Conservation (phyloP, 257 asterid genomes). For the Agastache rugosa region DNA sequence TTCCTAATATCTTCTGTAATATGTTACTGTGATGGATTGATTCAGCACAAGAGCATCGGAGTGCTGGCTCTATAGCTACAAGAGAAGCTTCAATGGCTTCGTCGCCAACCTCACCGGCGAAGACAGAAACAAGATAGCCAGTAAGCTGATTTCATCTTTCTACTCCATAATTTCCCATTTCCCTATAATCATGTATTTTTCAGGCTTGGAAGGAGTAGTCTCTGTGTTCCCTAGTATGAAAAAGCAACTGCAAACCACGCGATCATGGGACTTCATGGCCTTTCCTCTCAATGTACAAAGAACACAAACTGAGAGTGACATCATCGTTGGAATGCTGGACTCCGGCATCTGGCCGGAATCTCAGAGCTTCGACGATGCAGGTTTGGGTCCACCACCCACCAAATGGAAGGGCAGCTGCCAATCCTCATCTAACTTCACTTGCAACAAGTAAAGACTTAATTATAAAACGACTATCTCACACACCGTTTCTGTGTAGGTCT, state of each 20-base stretch:
- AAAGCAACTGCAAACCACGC: slow-evolving; percentile 58
- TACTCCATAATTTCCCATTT: background rate
- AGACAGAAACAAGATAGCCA: slow-evolving; percentile 51
- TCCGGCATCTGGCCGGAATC: slow-evolving; percentile 69
- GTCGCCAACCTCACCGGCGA: slow-evolving; percentile 58
- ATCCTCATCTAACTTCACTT: slow-evolving; percentile 52
- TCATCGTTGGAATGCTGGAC: slow-evolving; percentile 54
- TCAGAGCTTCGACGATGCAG: slow-evolving; percentile 45
- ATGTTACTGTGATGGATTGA: background rate
- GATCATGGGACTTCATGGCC: slow-evolving; percentile 73
- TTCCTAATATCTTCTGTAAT: background rate
- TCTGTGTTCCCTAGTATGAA: slow-evolving; percentile 53
- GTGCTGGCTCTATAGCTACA: slow-evolving; percentile 52
- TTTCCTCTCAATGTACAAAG: slow-evolving; percentile 45
- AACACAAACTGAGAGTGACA: slow-evolving; percentile 48
- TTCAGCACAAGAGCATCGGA: slow-evolving; percentile 50
- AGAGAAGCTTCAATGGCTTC: slow-evolving; percentile 72
- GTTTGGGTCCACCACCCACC: slow-evolving; percentile 46
- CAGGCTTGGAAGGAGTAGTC: slow-evolving; percentile 60
- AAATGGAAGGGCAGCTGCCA: slow-evolving; percentile 61
- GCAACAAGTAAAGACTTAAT: slow-evolving; percentile 47
- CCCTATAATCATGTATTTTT: background rate
- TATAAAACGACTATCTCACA: no score
- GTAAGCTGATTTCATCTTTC: slow-evolving; percentile 22
- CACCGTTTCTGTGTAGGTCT: no score